Evolutionary conservation across 176 grass and related monocot genomes (phyloP), one percentile per base, ranked within the genome.

Genomic region (Oryza nivara): DNA sequence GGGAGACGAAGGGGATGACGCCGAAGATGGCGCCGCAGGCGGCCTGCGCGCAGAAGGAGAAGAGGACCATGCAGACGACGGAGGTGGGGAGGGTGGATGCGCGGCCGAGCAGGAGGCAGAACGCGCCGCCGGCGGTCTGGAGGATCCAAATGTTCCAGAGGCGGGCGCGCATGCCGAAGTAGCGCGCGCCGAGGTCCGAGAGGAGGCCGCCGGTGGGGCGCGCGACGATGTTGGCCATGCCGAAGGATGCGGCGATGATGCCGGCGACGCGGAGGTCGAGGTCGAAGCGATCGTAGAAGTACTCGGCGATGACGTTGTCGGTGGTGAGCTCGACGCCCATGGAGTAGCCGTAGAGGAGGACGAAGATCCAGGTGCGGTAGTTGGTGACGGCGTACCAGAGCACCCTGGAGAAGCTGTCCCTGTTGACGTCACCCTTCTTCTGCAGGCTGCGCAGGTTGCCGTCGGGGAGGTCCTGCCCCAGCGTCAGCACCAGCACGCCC

Each of bases 261-360:
- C 95, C 92, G 4, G 95, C 89, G 7, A 76, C 83, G 2, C 92
- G 91, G 7, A 98, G 91, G 73, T 95, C 87, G 3, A 98, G 91
- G 69, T 93, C 76, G 79, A 98, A 98, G 7, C 47, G 87, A 48
- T 98, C 92, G 65, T 77, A 95, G 87, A 75, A 90, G 83, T 98
- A 98, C 85, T 98, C 92, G 3, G 92, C 91, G 67, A 98, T 98
- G 46, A 98, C 89, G n/a, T 98, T 98, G 80, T 95, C 91, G 2
- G 92, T 98, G 32, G 92, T 98, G 14, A 95, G 89, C 89, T 98
- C 91, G 12, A 98, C 95, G 6, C 95, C 95, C 95, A 98, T 98
- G 69, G 43, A 78, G 63, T 98, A 98, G 19, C 95, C 95, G 22
- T 98, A 98, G 28, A 98, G 79, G 8, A 98, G 82, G 12, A 93